Percentiles rank a stretch among this genome's conserved stretches.
Conservation (phyloP, 345 rosid genomes). For the Lumnitzera littorea region DNA sequence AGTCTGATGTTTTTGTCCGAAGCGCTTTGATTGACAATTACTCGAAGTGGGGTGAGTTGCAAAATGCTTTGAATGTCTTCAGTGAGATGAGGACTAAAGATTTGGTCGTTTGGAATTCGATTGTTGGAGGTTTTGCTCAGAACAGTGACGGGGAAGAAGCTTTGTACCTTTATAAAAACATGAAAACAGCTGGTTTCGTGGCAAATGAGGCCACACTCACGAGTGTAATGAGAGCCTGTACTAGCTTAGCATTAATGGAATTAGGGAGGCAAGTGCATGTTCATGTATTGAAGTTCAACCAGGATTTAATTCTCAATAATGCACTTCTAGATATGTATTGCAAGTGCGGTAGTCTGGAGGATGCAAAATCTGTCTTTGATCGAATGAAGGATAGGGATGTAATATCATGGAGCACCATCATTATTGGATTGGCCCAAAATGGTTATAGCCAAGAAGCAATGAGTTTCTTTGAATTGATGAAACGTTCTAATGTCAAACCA, state of each 20-base stretch:
- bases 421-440: conserved; percentile 64
- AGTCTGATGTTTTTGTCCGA: conserved; percentile 57
- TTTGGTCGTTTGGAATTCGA: conserved; percentile 70
- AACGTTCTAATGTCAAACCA: conserved; percentile 37
- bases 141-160: conserved; percentile 48
- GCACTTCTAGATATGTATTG: conserved; percentile 76
- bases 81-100: conserved; percentile 51
- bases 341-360: conserved; percentile 62
- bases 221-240: conserved; percentile 62
- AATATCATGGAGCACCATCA: conserved; percentile 78
- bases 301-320: conserved; percentile 55
- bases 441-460: conserved; percentile 63
- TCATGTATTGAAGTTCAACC: conserved; percentile 51
- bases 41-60: conserved; percentile 46
- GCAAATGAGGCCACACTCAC: conserved; percentile 52
- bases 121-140: conserved; percentile 70
- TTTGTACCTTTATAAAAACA: conserved; percentile 43
- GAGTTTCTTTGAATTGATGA: conserved; percentile 44
- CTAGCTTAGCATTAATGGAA: conserved; percentile 49
- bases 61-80: conserved; percentile 35
- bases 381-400: conserved; percentile 55
- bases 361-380: conserved; percentile 37
- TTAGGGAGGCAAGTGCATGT: conserved; percentile 68
- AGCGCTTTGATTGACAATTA: conserved; percentile 63
- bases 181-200: conserved; percentile 52